Evolutionary conservation across 163 green algal species (phyloP), one percentile per base, ranked within the genome.

Genomic region (Chlamydomonas reinhardtii): DNA sequence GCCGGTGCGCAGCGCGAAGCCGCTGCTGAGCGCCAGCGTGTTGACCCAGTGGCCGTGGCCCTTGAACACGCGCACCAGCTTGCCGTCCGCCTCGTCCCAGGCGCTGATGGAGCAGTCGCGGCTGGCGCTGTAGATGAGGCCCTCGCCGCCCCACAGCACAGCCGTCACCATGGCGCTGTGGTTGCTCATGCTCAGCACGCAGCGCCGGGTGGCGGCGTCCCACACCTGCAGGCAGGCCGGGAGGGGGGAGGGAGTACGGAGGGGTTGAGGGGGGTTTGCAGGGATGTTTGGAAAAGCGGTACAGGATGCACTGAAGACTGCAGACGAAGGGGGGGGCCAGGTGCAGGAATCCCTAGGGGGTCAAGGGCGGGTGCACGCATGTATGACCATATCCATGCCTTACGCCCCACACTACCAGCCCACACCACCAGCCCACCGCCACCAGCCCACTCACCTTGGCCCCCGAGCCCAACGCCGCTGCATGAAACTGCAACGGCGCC

Each of bases 11-110:
- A 99, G 91, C 16, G 92, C 97, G 85, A 96, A 93, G 84, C 98
- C 97, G 17, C 94, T 95, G 80, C 91, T 97, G 12, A 99, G 90
- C 74, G 97, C 96, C 73, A 99, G 92, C 12, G 94, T 97, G 93
- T 99, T 99, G 52, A 99, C 98, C 97, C 97, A 99, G 93, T 99
- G 98, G 2, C 93, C 97, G 76, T 99, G 98, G 17, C 97, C 97
- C 87, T 95, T 93, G 25, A 97, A 88, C 34, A 87, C 92, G n/a
- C 91, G 89, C 9, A 87, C 91, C 56, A 98, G 84, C 88, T 94
- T 95, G 9, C 97, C 97, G 39, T 96, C 90, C 27, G 70, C 88
- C 0, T 94, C 92, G 69, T 97, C 90, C 97, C 97, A 99, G 0
- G 97, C 95, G 81, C 94, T 96, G 82, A 99, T 98, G 74, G 86